A percentile compares a stretch with the other conserved stretches of the same genome.
Evolutionary conservation across 2,329 filamentous ascomycete species (phyloP).

Genomic region (Fusarium devonianum): DNA sequence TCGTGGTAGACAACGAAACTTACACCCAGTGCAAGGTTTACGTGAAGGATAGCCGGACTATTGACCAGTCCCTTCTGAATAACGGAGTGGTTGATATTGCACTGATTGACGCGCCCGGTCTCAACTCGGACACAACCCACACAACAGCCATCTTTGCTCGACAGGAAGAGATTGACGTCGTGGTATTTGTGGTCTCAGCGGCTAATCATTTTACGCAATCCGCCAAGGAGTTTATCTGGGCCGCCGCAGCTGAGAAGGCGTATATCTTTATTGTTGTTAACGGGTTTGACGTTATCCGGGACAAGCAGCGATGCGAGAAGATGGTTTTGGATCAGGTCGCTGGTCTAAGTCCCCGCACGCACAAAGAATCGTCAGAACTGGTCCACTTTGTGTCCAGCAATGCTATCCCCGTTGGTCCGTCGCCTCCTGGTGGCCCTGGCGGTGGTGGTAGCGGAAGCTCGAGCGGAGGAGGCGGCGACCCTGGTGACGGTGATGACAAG

Average conservation of each 20-base stretch:
- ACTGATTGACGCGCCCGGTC: conserved; percentile 91
- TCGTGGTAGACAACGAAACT: conserved; percentile 85
- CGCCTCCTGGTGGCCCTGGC: conserved; percentile 62
- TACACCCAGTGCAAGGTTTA: conserved; percentile 98
- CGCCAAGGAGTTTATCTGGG: conserved; percentile 97
- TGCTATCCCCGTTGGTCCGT: conserved; percentile 78
- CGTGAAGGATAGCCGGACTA: conserved; percentile 84
- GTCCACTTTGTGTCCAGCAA: conserved; percentile 99
- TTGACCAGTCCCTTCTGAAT: conserved; percentile 93
- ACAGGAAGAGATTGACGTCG: conserved; percentile 98
- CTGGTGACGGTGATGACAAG: conserved; percentile 66
- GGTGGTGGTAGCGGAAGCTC: conserved; percentile 61
- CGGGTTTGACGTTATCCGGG: conserved; percentile 91
- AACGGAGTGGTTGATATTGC: conserved; percentile 98
- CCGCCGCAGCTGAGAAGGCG: conserved; percentile 93
- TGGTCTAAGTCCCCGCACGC: conserved; percentile 87
- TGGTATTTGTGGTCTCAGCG: conserved; percentile 97
- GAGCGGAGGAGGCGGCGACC: conserved; percentile 64
- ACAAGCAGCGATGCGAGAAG: conserved; percentile 89
- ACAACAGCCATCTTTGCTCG: conserved; percentile 96
- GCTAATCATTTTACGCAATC: conserved; percentile 98
- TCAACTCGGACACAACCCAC: conserved; percentile 96
- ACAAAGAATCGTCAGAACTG: conserved; percentile 89
- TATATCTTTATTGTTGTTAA: conserved; percentile 99
- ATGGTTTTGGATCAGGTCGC: conserved; percentile 91